These are phyloP conservation scores for Rhynchospora pubera DNA, from an alignment of 176 grass and related monocot species.

Conservation along the genomic window DNA sequence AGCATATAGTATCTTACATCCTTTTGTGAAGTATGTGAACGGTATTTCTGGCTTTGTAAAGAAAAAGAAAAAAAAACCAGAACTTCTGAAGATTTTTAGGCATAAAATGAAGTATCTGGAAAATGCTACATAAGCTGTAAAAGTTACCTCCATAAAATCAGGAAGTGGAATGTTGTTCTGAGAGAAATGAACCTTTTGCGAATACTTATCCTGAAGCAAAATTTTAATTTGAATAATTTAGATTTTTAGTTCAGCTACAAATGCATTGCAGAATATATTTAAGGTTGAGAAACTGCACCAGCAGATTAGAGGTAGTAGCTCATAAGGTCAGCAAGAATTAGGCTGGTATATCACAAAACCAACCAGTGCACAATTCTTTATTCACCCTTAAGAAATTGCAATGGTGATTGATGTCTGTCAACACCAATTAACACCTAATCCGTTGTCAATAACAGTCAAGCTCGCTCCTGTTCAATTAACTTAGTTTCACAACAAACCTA, in stretches of 20 bases:
- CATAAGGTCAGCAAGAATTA: neutral
- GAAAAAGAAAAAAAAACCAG: neutral
- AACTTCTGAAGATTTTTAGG: neutral
- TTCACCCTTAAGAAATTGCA: neutral
- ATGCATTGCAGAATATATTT: neutral
- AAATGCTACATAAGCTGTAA: neutral
- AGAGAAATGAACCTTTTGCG: slow-evolving; percentile 75
- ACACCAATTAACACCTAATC: neutral
- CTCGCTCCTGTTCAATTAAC: neutral
- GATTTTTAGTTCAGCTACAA: neutral
- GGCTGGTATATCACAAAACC: neutral
- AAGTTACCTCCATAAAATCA: slow-evolving; percentile 73
- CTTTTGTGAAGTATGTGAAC: neutral
- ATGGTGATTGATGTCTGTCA: neutral
- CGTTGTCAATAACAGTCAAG: neutral
- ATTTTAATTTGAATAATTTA: neutral
- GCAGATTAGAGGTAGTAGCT: neutral
- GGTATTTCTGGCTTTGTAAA: neutral
- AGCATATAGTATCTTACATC: neutral
- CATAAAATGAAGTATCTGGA: neutral
- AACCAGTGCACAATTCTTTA: neutral
- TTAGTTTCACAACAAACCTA: neutral
- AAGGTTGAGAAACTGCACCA: neutral
- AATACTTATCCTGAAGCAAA: slow-evolving; percentile 72
- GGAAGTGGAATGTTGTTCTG: slow-evolving; percentile 57